Evolutionary conservation across 306 rosid genomes (phyloP), one percentile per base, ranked within the genome.

Genomic region (Clitoria ternatea): DNA sequence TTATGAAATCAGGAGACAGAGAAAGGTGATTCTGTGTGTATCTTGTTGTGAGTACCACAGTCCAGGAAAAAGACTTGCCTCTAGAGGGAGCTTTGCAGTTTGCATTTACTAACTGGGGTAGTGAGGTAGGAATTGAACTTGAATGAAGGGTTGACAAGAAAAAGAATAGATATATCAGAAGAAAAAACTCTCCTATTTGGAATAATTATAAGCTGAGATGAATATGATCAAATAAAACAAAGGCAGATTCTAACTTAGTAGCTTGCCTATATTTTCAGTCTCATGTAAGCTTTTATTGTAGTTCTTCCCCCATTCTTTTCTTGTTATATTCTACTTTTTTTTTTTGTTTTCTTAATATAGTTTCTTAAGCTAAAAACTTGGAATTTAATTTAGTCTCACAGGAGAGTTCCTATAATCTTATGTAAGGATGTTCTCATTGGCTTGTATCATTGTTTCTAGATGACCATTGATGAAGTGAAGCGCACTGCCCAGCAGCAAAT

Each of bases 401-500:
- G 57, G 59, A 64, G 50, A 52, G 30, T 59, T 45, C 74, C 42
- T 26, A 53, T 65, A 54, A 14, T 66, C 57, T 61, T 43, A 44
- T 45, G 72, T 37, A 47, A 65, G 39, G 18, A 44, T 19, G 15
- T 75, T 37, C 56, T 77, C 8, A 77, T 66, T 60, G 33, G 66
- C 78, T 53, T 49, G 24, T 56, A 64, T 81, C 55, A 39, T 71
- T 83, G 61, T 85, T 85, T 71, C 57, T 77, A 94, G 98, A 82
- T 73, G 89, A 94, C 89, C 50, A 85, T 94, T 66, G 92, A 89
- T 80, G 99, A 82, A 79, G 90, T 94, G 74, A 94, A 85, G 88
- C 99, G 97, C 66, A 87, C 88, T 84, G 99, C 97, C 53, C 99
- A 94, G 78, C 88, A 91, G 61, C 97, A 94, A 80, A 91, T 94